phyloP scores from a whole-genome alignment of 2,329 filamentous ascomycete species.

The Verticillium nonalfalfae region DNA sequence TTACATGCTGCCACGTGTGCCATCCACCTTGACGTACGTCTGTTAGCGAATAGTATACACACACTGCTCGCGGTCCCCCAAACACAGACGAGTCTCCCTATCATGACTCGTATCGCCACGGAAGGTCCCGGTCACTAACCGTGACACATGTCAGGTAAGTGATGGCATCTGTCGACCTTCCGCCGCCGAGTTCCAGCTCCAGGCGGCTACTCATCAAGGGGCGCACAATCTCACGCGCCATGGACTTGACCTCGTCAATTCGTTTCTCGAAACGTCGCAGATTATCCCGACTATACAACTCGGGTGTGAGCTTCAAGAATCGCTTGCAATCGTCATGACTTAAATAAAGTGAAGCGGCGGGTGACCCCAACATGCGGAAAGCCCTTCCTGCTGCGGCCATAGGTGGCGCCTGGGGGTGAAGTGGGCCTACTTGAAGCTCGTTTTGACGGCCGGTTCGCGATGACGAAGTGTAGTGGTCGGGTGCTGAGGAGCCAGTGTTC shows the following conservation, averaged over 20 bases:
- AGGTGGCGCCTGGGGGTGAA: constrained; percentile 32
- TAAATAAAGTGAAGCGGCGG: constrained; percentile 59
- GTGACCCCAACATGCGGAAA: constrained; percentile 69
- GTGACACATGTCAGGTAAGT: constrained; percentile 45
- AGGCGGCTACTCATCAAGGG: constrained; percentile 82
- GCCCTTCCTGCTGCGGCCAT: constrained; percentile 62
- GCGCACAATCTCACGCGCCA: constrained; percentile 75
- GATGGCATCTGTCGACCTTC: constrained; percentile 33
- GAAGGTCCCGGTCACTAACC: constrained; percentile 41
- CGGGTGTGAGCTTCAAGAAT: constrained; percentile 77
- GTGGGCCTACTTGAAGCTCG: constrained; percentile 21
- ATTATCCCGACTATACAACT: constrained; percentile 82
- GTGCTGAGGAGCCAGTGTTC: constrained; percentile 67
- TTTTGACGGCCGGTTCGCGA: constrained; percentile 21
- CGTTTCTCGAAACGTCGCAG: constrained; percentile 78
- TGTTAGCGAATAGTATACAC: background rate
- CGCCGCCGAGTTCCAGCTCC: constrained; percentile 63
- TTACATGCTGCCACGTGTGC: background rate
- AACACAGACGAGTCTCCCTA: background rate
- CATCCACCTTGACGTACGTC: background rate
- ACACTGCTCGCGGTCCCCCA: background rate
- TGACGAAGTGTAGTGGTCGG: constrained; percentile 18
- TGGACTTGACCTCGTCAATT: constrained; percentile 79
- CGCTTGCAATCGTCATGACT: constrained; percentile 82
- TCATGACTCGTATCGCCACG: constrained; percentile 36